Conservation (phyloP, 805 yeast species). For the Candida broadrunensis region DNA sequence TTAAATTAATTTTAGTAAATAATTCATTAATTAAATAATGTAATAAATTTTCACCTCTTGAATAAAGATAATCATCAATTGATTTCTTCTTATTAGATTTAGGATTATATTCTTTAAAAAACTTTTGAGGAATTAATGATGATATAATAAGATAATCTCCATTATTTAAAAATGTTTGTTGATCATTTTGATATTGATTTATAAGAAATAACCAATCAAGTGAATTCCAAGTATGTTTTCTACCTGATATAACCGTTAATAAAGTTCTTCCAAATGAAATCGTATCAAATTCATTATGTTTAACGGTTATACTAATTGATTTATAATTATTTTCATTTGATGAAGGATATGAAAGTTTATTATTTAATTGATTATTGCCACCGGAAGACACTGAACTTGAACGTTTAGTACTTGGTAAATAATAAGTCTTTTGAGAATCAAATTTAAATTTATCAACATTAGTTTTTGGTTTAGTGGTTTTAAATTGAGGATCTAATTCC, state of each 20-base stretch:
- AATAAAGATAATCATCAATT: conserved; percentile 16
- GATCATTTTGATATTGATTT: conserved; percentile 5
- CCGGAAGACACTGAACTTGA: conserved; percentile 2
- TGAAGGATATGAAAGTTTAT: conserved; percentile 19
- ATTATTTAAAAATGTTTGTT: conserved; percentile 23
- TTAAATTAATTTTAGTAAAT: conserved; percentile 13
- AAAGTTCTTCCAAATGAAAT: conserved; percentile 26
- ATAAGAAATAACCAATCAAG: conserved; percentile 34
- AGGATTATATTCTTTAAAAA: conserved; percentile 8
- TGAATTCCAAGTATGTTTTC: conserved; percentile 44
- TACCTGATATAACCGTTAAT: conserved; percentile 35
- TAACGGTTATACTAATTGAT: conserved; percentile 41
- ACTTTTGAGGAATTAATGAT: conserved; percentile 25
- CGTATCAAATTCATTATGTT: conserved; percentile 35
- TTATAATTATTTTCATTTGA: conserved; percentile 37
- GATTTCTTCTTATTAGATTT: conserved; percentile 5
- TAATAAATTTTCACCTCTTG: conserved; percentile 24
- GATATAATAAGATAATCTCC: conserved; percentile 40
- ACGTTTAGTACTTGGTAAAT: conserved; percentile 13
- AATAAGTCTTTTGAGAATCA: conserved; percentile 35
- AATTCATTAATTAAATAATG: conserved; percentile 16
- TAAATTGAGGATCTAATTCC: conserved; percentile 52
- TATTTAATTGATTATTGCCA: conserved; percentile 6
- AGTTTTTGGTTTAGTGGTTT: conserved; percentile 31
- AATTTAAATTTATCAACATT: conserved; percentile 45